Base-by-base conservation (phyloP, 2,329 filamentous ascomycete species). In the Dactylellina leptospora region DNA sequence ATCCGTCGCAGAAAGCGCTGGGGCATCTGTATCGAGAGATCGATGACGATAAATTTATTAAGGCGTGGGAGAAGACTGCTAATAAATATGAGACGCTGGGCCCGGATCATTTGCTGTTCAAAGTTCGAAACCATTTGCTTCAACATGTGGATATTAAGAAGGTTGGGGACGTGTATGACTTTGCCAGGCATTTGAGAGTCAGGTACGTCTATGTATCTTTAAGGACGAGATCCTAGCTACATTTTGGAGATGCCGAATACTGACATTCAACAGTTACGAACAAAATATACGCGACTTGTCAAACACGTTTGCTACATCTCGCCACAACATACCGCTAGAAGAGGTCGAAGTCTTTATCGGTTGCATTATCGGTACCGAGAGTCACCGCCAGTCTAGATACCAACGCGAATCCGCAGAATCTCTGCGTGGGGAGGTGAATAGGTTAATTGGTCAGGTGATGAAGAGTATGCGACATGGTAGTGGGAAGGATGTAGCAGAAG, bases 11-110 rank as follows among this genome's bases (percentile, higher is more conserved):
- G 0, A 91, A 90, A 74, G 82, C 89, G 0, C 83, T 95, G 0
- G 91, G 91, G 0, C 79, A 83, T 3, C 81, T 96, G 0, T 95
- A 90, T 77, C 86, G 90, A 1, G 84, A 83, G 0, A 87, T 96
- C 9, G 86, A 96, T 75, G 91, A 95, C 78, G 82, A 83, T 47
- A 83, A 84, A 56, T 89, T 93, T 44, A 88, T 80, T 23, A 51
- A 63, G 2, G 73, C 76, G 77, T 64, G 48, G 73, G 38, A 64
- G 55, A 13, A 44, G 10, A 72, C 74, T 2, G 59, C 45, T 30
- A 66, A 23, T 38, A 61, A 2, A 23, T 74, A 13, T 25, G 50
- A 51, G 59, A 62, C 27, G 11, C 56, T 53, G 10, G 62, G 48
- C n/a, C 60, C 55, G 27, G 54, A 75, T 1, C 73, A 74, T 25